Percentiles rank a stretch among this genome's conserved stretches.
These are phyloP conservation scores for Dothiorella sarmentorum DNA, from an alignment of 2,329 filamentous ascomycete genomes.

Conservation along the genomic window DNA sequence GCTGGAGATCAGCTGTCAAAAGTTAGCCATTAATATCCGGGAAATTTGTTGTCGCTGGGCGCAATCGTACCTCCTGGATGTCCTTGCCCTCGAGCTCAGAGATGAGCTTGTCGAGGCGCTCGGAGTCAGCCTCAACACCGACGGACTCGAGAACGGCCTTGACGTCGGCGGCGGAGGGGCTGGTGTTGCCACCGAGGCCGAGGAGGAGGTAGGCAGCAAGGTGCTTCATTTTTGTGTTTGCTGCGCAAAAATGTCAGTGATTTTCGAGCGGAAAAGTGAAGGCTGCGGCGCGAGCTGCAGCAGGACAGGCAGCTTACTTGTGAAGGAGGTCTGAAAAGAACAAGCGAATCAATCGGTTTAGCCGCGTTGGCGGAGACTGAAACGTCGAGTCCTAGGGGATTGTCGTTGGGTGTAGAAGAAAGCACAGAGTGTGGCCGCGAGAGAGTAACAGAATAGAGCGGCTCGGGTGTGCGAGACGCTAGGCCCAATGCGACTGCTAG, in stretches of 20 bases:
- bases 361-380: slow-evolving; percentile 99
- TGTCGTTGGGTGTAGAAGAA: slow-evolving; percentile 15
- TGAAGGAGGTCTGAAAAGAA: slow-evolving; percentile 47
- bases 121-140: slow-evolving; percentile 87
- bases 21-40: too few relatives aligned
- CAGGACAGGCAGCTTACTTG: slow-evolving; percentile 22
- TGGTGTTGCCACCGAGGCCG: slow-evolving; percentile 85
- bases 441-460: slow-evolving; percentile 9
- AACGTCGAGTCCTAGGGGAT: slow-evolving; percentile 77
- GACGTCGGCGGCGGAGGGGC: slow-evolving; percentile 81
- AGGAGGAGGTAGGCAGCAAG: slow-evolving; percentile 99
- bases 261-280: background rate
- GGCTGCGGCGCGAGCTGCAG: background rate
- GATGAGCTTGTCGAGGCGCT: slow-evolving; percentile 82
- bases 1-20: slow-evolving; percentile 86
- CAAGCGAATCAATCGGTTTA: slow-evolving; percentile 99
- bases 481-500: background rate
- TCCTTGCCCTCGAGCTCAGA: slow-evolving; percentile 87
- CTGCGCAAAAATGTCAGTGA: slow-evolving; percentile 11
- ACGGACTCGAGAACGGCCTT: slow-evolving; percentile 87
- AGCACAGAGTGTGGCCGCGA: background rate
- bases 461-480: slow-evolving; percentile 14
- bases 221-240: slow-evolving; percentile 86
- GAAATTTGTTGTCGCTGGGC: slow-evolving; percentile 23
- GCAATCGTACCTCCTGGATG: slow-evolving; percentile 76